Evolutionary conservation across 495 filamentous ascomycete genomes (phyloP).

Genomic region (Penicillium alfredii): DNA sequence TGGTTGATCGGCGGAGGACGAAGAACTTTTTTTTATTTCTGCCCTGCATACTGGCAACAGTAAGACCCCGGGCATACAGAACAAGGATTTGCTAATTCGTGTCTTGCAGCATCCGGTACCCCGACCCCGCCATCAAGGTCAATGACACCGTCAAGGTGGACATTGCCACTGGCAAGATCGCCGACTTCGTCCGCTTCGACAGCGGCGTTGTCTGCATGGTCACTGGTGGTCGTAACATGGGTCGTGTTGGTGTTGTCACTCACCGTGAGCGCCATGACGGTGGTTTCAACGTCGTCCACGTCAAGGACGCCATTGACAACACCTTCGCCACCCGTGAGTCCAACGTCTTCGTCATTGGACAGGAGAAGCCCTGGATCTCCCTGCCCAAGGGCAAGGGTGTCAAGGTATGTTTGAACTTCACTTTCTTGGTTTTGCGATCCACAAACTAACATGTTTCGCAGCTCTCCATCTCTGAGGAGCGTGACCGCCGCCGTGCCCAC

Average conservation of each 20-base stretch:
- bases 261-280: conserved; percentile 99
- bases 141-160: conserved; percentile 99
- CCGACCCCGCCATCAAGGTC: conserved; percentile 95
- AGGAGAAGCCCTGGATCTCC: conserved; percentile 97
- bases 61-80: conserved; percentile 26
- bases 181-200: conserved; percentile 94
- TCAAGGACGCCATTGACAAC: conserved; percentile 99
- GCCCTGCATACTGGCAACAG: conserved; percentile 29
- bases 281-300: conserved; percentile 98
- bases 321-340: conserved; percentile 95
- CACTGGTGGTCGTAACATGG: conserved; percentile 99
- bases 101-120: conserved; percentile 85
- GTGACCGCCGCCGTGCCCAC: conserved; percentile 85
- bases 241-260: conserved; percentile 99
- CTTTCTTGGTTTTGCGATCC: neutral
- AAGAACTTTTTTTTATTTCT: conserved; percentile 25
- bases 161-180: conserved; percentile 91
- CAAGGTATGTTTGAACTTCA: conserved; percentile 53
- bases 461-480: conserved; percentile 96
- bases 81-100: conserved; percentile 35
- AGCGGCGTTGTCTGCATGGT: conserved; percentile 96
- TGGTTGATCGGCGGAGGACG: conserved; percentile 63
- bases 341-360: conserved; percentile 98
- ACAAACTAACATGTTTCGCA: conserved; percentile 21
- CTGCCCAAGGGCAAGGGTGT: conserved; percentile 99